These are phyloP conservation scores for Chaetomium globosum DNA, from an alignment of 2,329 filamentous ascomycete genomes.

Conservation along the genomic window DNA sequence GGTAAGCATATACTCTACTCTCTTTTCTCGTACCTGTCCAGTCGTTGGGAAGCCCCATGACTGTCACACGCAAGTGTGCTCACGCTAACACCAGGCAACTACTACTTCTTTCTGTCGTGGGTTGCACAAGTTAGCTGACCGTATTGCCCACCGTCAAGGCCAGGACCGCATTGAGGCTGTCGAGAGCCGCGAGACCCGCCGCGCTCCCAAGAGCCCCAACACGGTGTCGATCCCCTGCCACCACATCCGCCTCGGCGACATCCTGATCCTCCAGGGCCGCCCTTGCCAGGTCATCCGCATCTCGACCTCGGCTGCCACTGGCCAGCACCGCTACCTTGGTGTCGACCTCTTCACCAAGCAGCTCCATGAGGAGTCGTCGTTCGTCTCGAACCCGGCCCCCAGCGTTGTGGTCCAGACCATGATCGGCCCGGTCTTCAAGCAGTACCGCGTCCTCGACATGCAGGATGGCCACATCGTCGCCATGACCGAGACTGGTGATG, in stretches of 20 bases:
- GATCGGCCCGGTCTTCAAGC: slow-evolving; percentile 99
- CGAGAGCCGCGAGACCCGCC: slow-evolving; percentile 52
- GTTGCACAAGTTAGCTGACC: slow-evolving; percentile 61
- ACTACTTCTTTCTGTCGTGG: slow-evolving; percentile 62
- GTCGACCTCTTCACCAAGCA: slow-evolving; percentile 99
- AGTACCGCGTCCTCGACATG: slow-evolving; percentile 99
- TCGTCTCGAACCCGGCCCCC: slow-evolving; percentile 94
- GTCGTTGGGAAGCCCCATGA: background rate
- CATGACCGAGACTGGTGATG: slow-evolving; percentile 98
- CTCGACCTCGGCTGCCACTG: slow-evolving; percentile 95
- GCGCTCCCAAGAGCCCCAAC: slow-evolving; percentile 60
- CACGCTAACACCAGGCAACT: slow-evolving; percentile 51
- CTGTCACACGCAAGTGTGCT: slow-evolving; percentile 29
- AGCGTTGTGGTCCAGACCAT: slow-evolving; percentile 99
- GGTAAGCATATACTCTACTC: slow-evolving; percentile 48
- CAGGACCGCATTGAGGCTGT: slow-evolving; percentile 55
- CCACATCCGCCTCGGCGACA: slow-evolving; percentile 98
- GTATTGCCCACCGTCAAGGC: slow-evolving; percentile 52
- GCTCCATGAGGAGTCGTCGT: slow-evolving; percentile 97
- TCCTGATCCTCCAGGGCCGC: slow-evolving; percentile 97
- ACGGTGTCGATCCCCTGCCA: slow-evolving; percentile 98
- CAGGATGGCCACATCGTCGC: slow-evolving; percentile 81
- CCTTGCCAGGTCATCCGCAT: slow-evolving; percentile 99
- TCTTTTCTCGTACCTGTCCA: slow-evolving; percentile 1
- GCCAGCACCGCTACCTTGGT: slow-evolving; percentile 99